Conservation (phyloP, 768 basidiomycete genomes). For the Brasilioporus rufonigricans region DNA sequence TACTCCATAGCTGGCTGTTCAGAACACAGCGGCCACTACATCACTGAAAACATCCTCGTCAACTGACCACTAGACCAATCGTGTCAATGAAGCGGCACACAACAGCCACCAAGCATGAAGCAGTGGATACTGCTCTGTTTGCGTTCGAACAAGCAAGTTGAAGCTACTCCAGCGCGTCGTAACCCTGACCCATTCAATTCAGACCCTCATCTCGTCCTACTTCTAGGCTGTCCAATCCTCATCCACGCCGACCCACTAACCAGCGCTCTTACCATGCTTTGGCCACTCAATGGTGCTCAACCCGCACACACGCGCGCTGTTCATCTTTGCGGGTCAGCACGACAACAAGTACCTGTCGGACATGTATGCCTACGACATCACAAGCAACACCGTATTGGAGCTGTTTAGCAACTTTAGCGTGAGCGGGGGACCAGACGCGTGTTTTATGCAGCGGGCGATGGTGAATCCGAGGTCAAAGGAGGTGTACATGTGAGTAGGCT, state of each 20-base stretch:
- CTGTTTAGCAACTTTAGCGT: too few species aligned
- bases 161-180: too few species aligned
- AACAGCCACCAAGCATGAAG: conserved; percentile 50
- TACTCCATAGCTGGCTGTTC: conserved; percentile 61
- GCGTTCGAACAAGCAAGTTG: too few species aligned
- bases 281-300: too few species aligned
- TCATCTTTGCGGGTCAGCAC: conserved; percentile 62
- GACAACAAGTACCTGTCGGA: conserved; percentile 68
- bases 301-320: too few species aligned
- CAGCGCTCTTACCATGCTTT: conserved; percentile 50
- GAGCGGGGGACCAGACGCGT: conserved; percentile 67
- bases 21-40: conserved; percentile 70
- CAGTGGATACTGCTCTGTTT: conserved; percentile 77
- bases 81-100: conserved; percentile 75
- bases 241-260: conserved; percentile 28
- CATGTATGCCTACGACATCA: conserved; percentile 72
- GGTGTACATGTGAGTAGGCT: conserved; percentile 59
- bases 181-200: too few species aligned
- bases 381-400: too few species aligned
- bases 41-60: conserved; percentile 66
- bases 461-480: too few species aligned
- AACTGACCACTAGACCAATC: conserved; percentile 53
- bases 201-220: neutral
- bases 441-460: conserved; percentile 72
- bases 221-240: conserved; percentile 19